These are phyloP conservation scores for Sparassis latifolia DNA, from an alignment of 1,284 basidiomycete species.

Conservation along the genomic window DNA sequence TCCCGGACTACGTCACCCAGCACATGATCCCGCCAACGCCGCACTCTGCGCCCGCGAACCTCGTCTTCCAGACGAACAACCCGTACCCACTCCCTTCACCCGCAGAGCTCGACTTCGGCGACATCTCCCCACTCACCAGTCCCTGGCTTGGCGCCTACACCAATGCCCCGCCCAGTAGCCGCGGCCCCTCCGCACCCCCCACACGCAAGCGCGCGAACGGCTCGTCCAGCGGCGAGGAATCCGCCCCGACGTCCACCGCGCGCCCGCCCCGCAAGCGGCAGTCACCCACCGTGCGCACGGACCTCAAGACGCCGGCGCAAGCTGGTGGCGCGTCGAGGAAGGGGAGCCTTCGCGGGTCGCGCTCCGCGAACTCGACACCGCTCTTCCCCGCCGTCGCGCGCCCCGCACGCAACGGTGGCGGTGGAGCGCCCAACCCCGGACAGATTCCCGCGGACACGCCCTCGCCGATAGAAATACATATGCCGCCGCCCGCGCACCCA, in stretches of 20 bases:
- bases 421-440: conserved; percentile 19
- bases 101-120: conserved; percentile 51
- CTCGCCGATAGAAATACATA: conserved; percentile 70
- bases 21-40: conserved; percentile 26
- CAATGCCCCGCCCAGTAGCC: conserved; percentile 20
- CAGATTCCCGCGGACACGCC: conserved; percentile 54
- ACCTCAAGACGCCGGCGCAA: conserved; percentile 6
- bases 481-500: conserved; percentile 67
- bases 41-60: conserved; percentile 57
- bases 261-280: conserved; percentile 46
- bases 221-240: conserved; percentile 29
- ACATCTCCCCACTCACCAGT: conserved; percentile 70
- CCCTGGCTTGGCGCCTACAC: conserved; percentile 61
- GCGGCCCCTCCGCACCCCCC: conserved; percentile 3
- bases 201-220: conserved; percentile 26
- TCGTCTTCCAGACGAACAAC: conserved; percentile 44
- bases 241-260: conserved; percentile 11
- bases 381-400: conserved; percentile 37
- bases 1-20: conserved; percentile 19
- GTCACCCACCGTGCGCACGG: conserved; percentile 11
- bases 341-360: conserved; percentile 35
- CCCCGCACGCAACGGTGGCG: conserved; percentile 15
- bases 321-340: conserved; percentile 7
- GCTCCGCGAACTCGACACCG: conserved; percentile 59
- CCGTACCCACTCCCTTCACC: conserved; percentile 31